Evolutionary conservation across 169 alveolate species (phyloP).

Genomic region (Perkinsus olseni): DNA sequence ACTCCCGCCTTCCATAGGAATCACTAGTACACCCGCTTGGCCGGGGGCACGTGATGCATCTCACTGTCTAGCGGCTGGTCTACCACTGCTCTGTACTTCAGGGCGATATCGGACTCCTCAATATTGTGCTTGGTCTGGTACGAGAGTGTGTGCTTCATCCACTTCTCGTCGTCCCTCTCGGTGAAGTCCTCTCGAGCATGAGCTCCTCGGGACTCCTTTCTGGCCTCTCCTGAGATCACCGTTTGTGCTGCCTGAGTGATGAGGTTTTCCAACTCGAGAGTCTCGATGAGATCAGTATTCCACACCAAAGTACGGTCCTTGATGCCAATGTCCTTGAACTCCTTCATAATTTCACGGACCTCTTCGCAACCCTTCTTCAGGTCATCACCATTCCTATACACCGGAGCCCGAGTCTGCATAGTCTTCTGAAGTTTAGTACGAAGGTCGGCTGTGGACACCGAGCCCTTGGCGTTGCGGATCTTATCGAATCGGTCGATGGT

Average conservation of each 20-base stretch:
- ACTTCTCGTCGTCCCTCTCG: constrained; percentile 86
- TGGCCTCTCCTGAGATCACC: constrained; percentile 80
- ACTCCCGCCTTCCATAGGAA: background rate
- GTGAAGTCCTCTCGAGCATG: constrained; percentile 95
- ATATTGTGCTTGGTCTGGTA: constrained; percentile 53
- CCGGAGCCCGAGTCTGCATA: constrained; percentile 94
- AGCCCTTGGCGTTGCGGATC: constrained; percentile 62
- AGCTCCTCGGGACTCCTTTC: constrained; percentile 95
- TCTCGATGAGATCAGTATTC: constrained; percentile 93
- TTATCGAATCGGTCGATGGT: constrained; percentile 59
- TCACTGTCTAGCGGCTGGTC: constrained; percentile 73
- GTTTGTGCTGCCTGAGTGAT: constrained; percentile 78
- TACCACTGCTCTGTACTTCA: constrained; percentile 72
- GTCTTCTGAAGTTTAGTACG: constrained; percentile 65
- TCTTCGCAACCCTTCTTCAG: constrained; percentile 74
- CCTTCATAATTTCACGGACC: constrained; percentile 53
- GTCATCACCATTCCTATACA: constrained; percentile 78
- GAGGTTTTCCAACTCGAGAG: constrained; percentile 89
- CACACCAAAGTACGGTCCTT: constrained; percentile 76
- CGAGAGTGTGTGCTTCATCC: constrained; percentile 91
- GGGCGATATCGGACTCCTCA: constrained; percentile 50
- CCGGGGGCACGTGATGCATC: constrained; percentile 77
- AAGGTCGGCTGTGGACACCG: constrained; percentile 61
- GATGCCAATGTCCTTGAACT: constrained; percentile 70
- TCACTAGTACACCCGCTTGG: constrained; percentile 54